Base-by-base conservation (phyloP, 164 flowering plant species). In the Annona squamosa region DNA sequence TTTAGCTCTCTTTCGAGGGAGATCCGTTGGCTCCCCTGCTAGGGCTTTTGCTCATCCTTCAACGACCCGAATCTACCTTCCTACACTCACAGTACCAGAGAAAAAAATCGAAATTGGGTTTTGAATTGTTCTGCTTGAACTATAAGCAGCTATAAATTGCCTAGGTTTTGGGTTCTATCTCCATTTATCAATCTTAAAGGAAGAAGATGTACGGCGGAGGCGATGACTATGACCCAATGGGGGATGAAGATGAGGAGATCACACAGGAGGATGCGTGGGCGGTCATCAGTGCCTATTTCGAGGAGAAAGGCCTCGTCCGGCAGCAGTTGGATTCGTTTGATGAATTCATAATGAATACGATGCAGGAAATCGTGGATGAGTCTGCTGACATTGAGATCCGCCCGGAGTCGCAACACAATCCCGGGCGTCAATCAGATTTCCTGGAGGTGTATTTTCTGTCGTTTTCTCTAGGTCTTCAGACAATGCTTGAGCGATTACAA, bases 181-280 rank as follows among this genome's bases (percentile, higher is more conserved):
- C 16, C 10, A 52, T 4, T 5, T 52, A 4, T 10, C 66, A 43
- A 63, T 63, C 41, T 18, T 1, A 16, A 62, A 3, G 18, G 0
- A 13, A 1, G 16, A 71, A 66, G 46, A 80, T 81, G 84, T 74
- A 78, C 65, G 86, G 74, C 26, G 86, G 75, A 43, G 81, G 84
- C 69, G 77, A 75, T 5, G 90, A 87, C 59, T 82, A 87, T 73
- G 93, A 88, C 61, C 82, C 76, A 3, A 18, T 69, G 7, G 7
- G 44, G 9, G 86, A 82, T 5, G 93, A 89, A 4, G 91, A 91
- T 0, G 91, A 88, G 0, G 99, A 96, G 81, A 96, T 96, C 65
- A 90, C 98, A 3, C 99, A 96, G 78, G 99, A 96, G 65, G 99
- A 96, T 57, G 98, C 98, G 0, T 96, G 99, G 99, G 90, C 97